Conservation (phyloP, 116 monocot species). For the Papilionanthe hybrid region DNA sequence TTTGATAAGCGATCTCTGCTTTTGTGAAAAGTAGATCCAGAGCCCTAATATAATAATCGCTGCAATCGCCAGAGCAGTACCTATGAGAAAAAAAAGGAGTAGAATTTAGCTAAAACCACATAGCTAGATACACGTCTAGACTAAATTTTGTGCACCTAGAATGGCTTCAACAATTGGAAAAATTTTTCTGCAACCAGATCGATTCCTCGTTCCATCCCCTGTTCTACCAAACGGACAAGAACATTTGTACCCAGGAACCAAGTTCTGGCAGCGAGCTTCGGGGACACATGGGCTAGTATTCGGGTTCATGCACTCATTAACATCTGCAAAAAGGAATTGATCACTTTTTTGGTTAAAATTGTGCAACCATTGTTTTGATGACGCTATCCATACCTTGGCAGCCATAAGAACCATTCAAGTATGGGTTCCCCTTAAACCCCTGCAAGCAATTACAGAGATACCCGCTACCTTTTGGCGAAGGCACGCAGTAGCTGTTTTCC, state of each 20-base stretch:
- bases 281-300: conserved; percentile 20
- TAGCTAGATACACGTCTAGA: too few species aligned
- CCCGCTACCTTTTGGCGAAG: conserved; percentile 2
- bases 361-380: too few species aligned
- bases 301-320: conserved; percentile 30
- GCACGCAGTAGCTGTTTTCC: conserved; percentile 8
- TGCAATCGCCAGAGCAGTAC: too few species aligned
- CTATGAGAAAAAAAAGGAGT: too few species aligned
- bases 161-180: conserved; percentile 23
- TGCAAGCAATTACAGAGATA: conserved; percentile 33
- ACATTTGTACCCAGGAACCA: conserved; percentile 26
- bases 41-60: too few species aligned
- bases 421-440: conserved; percentile 34
- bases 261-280: conserved; percentile 23
- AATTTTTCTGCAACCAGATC: conserved; percentile 31
- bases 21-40: conserved; percentile 13
- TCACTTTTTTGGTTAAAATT: too few species aligned
- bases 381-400: conserved; percentile 25
- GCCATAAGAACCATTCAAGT: conserved; percentile 16
- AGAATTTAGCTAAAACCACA: too few species aligned
- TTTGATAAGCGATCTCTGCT: conserved; percentile 22
- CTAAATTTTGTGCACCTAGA: too few species aligned
- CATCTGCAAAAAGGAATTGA: conserved; percentile 3
- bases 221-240: conserved; percentile 37
- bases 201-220: conserved; percentile 34